Conservation (phyloP, 202 grass and related monocot genomes). For the Zizania palustris region DNA sequence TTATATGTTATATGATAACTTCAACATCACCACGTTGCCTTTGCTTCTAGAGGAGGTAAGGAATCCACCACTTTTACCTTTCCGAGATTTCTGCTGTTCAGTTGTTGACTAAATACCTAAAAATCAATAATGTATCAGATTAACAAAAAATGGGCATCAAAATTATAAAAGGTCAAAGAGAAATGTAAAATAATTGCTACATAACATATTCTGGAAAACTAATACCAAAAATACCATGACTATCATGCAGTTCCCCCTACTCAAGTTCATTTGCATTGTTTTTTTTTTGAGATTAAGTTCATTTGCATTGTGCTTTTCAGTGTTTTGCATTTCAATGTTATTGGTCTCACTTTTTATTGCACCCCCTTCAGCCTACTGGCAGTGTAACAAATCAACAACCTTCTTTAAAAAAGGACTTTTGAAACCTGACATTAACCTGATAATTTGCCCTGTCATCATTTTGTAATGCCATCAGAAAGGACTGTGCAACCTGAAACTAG, state of each 20-base stretch:
- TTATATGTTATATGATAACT: slow-evolving; percentile 93
- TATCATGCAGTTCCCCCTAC: slow-evolving; percentile 91
- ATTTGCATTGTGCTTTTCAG: slow-evolving; percentile 51
- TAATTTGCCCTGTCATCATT: slow-evolving; percentile 97
- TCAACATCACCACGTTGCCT: slow-evolving; percentile 95
- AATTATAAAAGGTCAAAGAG: not conserved
- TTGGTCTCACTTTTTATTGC: slow-evolving; percentile 47
- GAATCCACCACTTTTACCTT: slow-evolving; percentile 8
- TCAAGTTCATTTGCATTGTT: no score
- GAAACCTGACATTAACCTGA: slow-evolving; percentile 96
- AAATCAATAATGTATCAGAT: slow-evolving; percentile 27
- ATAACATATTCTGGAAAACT: slow-evolving; percentile 33
- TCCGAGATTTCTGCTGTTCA: slow-evolving; percentile 8
- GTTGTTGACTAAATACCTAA: not conserved
- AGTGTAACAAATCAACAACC: slow-evolving; percentile 81
- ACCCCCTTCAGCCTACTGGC: slow-evolving; percentile 89
- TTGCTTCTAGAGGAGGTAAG: slow-evolving; percentile 90
- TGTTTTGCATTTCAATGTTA: slow-evolving; percentile 52
- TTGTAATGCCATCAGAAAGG: slow-evolving; percentile 92
- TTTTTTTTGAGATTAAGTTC: no score
- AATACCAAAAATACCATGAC: slow-evolving; percentile 66
- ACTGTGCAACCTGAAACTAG: slow-evolving; percentile 79
- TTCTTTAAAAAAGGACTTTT: slow-evolving; percentile 92
- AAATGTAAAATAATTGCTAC: not conserved
- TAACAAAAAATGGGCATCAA: slow-evolving; percentile 22